Conservation (phyloP, 2,329 filamentous ascomycete genomes). For the Fusarium tanahbumbuense region DNA sequence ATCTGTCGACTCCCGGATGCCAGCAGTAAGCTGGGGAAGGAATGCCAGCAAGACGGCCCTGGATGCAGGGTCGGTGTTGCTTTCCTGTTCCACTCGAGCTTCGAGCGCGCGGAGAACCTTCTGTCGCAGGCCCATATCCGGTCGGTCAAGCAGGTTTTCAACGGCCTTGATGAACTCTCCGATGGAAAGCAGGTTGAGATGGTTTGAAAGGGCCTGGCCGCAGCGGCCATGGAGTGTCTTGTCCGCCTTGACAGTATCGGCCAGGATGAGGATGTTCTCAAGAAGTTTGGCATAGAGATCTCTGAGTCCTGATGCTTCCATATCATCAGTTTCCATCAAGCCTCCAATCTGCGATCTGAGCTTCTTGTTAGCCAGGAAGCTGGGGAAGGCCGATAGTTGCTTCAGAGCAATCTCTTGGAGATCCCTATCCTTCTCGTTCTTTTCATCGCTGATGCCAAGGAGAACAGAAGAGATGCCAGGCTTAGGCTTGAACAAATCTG, state of each 20-base stretch:
- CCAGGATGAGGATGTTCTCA: conserved; percentile 73
- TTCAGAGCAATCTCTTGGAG: conserved; percentile 63
- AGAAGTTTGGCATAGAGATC: conserved; percentile 76
- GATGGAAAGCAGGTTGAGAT: conserved; percentile 88
- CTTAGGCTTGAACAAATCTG: conserved; percentile 80
- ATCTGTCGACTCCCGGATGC: conserved; percentile 79
- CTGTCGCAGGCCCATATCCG: conserved; percentile 79
- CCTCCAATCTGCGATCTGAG: conserved; percentile 67
- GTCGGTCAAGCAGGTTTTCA: conserved; percentile 80
- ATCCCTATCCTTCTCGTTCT: conserved; percentile 62
- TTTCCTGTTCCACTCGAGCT: conserved; percentile 78
- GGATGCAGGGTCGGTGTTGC: conserved; percentile 74
- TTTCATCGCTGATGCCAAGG: conserved; percentile 67
- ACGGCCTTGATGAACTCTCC: conserved; percentile 90
- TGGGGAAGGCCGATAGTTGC: conserved; percentile 67
- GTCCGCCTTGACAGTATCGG: conserved; percentile 70
- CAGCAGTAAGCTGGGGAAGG: conserved; percentile 79
- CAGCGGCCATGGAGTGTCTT: conserved; percentile 68
- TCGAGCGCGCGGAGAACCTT: conserved; percentile 87
- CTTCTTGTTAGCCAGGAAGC: conserved; percentile 68
- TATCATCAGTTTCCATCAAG: conserved; percentile 70
- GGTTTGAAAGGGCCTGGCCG: conserved; percentile 78
- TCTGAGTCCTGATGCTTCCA: conserved; percentile 73
- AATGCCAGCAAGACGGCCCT: conserved; percentile 80
- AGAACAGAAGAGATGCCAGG: conserved; percentile 78